Evolutionary conservation across 202 grass and related monocot species (phyloP).

Genomic region (Zoysia matrella): DNA sequence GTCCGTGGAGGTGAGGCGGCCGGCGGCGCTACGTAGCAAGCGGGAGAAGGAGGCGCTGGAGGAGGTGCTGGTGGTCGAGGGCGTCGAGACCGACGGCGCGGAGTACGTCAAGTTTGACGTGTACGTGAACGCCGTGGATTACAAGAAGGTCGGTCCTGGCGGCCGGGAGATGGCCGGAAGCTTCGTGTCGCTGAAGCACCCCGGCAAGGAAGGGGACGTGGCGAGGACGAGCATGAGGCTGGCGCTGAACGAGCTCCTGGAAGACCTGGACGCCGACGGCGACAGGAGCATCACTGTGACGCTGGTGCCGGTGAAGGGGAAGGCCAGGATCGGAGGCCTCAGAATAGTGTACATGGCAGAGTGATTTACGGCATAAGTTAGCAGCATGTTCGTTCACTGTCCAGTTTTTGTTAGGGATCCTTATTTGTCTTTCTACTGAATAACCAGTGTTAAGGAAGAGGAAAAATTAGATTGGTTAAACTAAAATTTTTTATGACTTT

Average conservation of each 20-base stretch:
- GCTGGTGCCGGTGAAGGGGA: constrained; percentile 57
- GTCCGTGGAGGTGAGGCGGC: neutral
- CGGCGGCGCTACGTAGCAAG: neutral
- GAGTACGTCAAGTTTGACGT: constrained; percentile 64
- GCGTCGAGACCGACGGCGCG: constrained; percentile 46
- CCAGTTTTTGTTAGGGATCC: no score
- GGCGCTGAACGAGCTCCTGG: constrained; percentile 57
- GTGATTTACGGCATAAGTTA: constrained; percentile 18
- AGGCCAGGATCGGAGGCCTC: constrained; percentile 54
- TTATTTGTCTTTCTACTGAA: no score
- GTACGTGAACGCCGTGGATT: constrained; percentile 57
- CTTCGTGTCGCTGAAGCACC: constrained; percentile 69
- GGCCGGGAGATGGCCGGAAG: constrained; percentile 64
- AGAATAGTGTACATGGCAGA: constrained; percentile 40
- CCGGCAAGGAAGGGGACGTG: constrained; percentile 15
- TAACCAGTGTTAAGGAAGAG: no score
- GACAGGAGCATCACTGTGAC: constrained; percentile 63
- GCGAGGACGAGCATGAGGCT: constrained; percentile 53
- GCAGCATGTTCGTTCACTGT: no score
- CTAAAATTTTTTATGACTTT: no score
- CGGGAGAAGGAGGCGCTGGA: constrained; percentile 17
- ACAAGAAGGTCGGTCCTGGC: constrained; percentile 29
- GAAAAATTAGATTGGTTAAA: no score
- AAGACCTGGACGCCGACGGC: constrained; percentile 48
- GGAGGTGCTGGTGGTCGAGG: constrained; percentile 58